Evolutionary conservation across 306 rosid species (phyloP).

Genomic region (Lathyrus tuberosus): DNA sequence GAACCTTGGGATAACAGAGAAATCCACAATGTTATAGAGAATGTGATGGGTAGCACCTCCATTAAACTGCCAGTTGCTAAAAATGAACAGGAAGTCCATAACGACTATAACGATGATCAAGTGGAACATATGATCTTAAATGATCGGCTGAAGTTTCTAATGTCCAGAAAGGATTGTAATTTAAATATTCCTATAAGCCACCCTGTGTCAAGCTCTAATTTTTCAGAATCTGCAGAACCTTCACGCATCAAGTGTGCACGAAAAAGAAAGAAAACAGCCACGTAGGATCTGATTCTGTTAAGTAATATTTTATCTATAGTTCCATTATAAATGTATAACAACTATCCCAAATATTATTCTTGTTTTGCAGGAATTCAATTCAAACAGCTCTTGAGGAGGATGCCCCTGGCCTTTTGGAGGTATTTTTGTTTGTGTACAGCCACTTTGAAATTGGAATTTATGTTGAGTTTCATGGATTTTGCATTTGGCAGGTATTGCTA

Average conservation of each 20-base stretch:
- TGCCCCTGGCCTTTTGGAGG: conserved; percentile 97
- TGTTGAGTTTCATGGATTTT: conserved; percentile 44
- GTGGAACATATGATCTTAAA: conserved; percentile 59
- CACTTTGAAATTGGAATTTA: conserved; percentile 35
- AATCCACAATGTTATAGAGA: conserved; percentile 36
- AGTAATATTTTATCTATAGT: conserved; percentile 22
- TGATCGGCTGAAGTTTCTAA: conserved; percentile 61
- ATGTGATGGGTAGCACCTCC: conserved; percentile 45
- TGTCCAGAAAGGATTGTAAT: conserved; percentile 42
- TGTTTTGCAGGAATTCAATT: conserved; percentile 74
- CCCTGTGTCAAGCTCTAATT: conserved; percentile 31
- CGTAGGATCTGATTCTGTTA: conserved; percentile 50
- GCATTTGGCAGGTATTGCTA: conserved; percentile 64
- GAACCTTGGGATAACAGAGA: conserved; percentile 59
- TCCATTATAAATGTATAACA: conserved; percentile 24
- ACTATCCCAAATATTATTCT: conserved; percentile 19
- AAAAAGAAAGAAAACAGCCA: conserved; percentile 79
- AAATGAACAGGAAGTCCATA: conserved; percentile 49
- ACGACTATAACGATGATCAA: conserved; percentile 47
- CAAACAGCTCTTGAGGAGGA: conserved; percentile 88
- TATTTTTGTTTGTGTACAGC: conserved; percentile 42
- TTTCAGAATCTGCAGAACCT: conserved; percentile 51
- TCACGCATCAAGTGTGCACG: conserved; percentile 43
- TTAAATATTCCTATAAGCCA: conserved; percentile 34
- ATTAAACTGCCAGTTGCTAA: conserved; percentile 43